These are phyloP conservation scores for Alternaria longipes DNA, from an alignment of 2,329 filamentous ascomycete genomes.

Conservation along the genomic window DNA sequence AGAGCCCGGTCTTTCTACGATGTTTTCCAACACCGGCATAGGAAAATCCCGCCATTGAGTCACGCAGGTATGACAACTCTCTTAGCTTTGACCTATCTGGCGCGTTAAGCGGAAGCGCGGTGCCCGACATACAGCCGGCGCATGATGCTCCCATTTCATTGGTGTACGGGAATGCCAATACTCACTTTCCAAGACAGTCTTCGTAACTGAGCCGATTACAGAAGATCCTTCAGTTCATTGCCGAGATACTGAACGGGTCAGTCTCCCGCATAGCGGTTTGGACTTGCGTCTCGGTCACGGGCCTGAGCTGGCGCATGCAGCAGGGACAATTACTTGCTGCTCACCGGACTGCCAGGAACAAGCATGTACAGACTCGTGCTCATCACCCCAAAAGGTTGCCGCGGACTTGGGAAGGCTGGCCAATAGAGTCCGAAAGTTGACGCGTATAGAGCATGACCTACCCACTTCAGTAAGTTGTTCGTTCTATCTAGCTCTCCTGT, in stretches of 20 bases:
- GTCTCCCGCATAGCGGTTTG: constrained; percentile 28
- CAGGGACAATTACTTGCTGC: constrained; percentile 36
- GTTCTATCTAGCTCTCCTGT: not conserved
- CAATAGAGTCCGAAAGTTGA: constrained; percentile 29
- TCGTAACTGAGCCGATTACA: constrained; percentile 35
- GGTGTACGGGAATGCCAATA: constrained; percentile 4
- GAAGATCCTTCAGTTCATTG: constrained; percentile 25
- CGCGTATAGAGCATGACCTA: constrained; percentile 29
- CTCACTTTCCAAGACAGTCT: constrained; percentile 14
- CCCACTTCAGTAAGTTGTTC: constrained; percentile 31
- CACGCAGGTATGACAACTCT: constrained; percentile 29
- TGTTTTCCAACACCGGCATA: constrained; percentile 26
- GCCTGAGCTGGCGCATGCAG: constrained; percentile 29
- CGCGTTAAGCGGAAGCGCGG: constrained; percentile 20
- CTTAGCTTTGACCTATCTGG: constrained; percentile 9
- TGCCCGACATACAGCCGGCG: constrained; percentile 15
- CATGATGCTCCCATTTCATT: constrained; percentile 18
- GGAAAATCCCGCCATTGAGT: constrained; percentile 14
- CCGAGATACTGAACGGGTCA: constrained; percentile 22
- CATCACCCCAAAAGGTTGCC: constrained; percentile 38
- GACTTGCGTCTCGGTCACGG: constrained; percentile 27
- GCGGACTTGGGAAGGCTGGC: constrained; percentile 30
- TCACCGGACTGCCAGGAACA: constrained; percentile 33
- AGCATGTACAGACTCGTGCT: constrained; percentile 34
- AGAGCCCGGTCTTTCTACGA: constrained; percentile 37